Base-by-base conservation (phyloP, 148 eudicot species). In the Camellia sinensis region DNA sequence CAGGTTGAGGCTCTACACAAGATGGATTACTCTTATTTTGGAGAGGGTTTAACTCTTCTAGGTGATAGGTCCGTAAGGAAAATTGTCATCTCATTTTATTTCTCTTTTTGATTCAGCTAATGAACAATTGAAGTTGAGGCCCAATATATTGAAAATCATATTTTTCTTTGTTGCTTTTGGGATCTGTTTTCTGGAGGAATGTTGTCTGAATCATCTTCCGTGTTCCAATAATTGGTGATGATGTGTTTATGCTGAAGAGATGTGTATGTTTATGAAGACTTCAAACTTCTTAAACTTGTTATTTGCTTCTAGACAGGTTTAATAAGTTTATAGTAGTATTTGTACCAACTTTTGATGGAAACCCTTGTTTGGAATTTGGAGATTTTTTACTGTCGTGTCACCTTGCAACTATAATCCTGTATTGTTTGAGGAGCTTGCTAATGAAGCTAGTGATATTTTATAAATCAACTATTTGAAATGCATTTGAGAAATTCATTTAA, bases 31-130 rank as follows among this genome's bases (percentile, higher is more conserved):
- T 78, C 90, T 75, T 48, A 81, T 72, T 95, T 95, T 79, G 98
- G 97, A 77, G 97, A 95, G 88, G 97, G 98, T 82, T 84, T 95
- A 83, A 89, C 97, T 79, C 94, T 95, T 80, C 81, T 93, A 48
- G 91, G 86, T 54, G 90, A 92, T 78, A 88, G 98, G 98, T 92
- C 62, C 60, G 87, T 75, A 67, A 44, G 21, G 5, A 18, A 53
- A 41, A 40, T 14, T 79, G 19, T 22, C 22, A 21, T 17, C 37
- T 4, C 29, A 76, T 3, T 41, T n/a, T 62, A 40, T 50, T 66
- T 15, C 43, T 54, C 19, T 74, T 70, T 0, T 9, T 29, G 21
- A 22, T 46, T 69, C 21, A 15, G 73, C 11, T 4, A 41, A 37
- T 6, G 12, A 65, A 40, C 8, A 74, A 44, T 56, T 29, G 76